Conservation (phyloP, 179 eudicot genomes). For the Gypsophila paniculata region DNA sequence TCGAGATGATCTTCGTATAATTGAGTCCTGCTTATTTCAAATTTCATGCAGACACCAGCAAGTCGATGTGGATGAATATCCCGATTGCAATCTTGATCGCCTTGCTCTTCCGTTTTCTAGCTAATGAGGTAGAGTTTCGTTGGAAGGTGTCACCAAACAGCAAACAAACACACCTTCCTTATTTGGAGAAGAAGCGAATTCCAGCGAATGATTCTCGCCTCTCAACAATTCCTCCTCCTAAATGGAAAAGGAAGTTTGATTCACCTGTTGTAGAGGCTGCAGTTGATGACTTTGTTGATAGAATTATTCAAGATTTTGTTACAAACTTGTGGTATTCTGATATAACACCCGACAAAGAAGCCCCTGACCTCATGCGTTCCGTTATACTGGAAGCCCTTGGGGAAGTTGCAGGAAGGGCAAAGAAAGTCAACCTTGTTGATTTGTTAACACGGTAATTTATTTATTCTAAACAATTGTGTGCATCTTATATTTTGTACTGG, state of each 20-base stretch:
- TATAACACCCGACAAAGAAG: slow-evolving; percentile 93
- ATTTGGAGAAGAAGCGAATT: slow-evolving; percentile 65
- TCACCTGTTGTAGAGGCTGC: slow-evolving; percentile 91
- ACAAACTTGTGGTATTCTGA: slow-evolving; percentile 82
- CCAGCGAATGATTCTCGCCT: slow-evolving; percentile 66
- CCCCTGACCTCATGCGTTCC: slow-evolving; percentile 68
- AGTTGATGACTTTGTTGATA: slow-evolving; percentile 68
- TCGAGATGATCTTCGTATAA: not conserved
- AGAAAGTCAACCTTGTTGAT: slow-evolving; percentile 87
- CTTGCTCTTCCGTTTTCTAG: slow-evolving; percentile 48
- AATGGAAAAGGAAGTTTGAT: slow-evolving; percentile 83
- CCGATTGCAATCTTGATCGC: slow-evolving; percentile 75
- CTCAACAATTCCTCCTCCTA: slow-evolving; percentile 49
- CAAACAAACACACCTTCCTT: slow-evolving; percentile 48
- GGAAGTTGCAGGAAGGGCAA: slow-evolving; percentile 81
- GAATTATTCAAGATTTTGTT: slow-evolving; percentile 79
- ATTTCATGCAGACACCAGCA: slow-evolving; percentile 78
- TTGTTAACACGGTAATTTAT: slow-evolving; percentile 67
- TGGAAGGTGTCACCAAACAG: slow-evolving; percentile 48
- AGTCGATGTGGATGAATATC: slow-evolving; percentile 96
- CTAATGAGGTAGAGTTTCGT: slow-evolving; percentile 69
- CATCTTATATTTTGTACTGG: slow-evolving; percentile 4
- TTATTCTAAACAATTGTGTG: not conserved
- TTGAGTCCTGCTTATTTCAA: not conserved
- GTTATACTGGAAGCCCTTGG: slow-evolving; percentile 86